phyloP scores from a whole-genome alignment of 805 yeast species.

The Saccharomycopsis fibuligera region DNA sequence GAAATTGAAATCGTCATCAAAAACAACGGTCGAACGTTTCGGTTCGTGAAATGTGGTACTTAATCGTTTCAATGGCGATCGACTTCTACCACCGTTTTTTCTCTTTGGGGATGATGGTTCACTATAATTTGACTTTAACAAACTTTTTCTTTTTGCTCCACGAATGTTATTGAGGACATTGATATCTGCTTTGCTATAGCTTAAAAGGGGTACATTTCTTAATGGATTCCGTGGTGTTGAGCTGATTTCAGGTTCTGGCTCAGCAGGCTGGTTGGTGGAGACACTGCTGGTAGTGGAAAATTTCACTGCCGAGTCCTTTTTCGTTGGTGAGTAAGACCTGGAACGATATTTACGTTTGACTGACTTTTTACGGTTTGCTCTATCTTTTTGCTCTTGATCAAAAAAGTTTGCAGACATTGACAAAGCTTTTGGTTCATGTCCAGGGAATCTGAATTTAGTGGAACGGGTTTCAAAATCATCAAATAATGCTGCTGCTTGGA shows the following conservation, averaged over 20 bases:
- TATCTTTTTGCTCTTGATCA: not conserved
- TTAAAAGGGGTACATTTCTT: constrained; percentile 6
- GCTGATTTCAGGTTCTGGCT: too few species aligned
- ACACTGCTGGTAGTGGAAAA: too few species aligned
- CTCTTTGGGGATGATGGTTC: constrained; percentile 12
- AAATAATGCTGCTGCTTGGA: too few species aligned
- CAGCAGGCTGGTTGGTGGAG: too few species aligned
- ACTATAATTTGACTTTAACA: constrained; percentile 5
- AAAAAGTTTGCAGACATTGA: too few species aligned
- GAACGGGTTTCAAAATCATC: too few species aligned
- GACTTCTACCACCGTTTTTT: constrained; percentile 7
- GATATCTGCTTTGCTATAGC: constrained; percentile 13
- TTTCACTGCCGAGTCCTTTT: too few species aligned
- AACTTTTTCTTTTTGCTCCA: constrained; percentile 12
- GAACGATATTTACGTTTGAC: not conserved
- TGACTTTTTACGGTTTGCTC: not conserved
- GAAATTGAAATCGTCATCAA: constrained; percentile 16
- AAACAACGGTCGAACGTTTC: constrained; percentile 14
- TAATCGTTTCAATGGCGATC: constrained; percentile 17
- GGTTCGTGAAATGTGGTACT: constrained; percentile 8
- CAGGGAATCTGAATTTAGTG: too few species aligned
- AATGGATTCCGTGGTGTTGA: not conserved
- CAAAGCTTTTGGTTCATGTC: too few species aligned
- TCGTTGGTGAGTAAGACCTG: constrained; percentile 4
- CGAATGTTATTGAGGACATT: constrained; percentile 12